A percentile compares a stretch with the other conserved stretches of the same genome.
Evolutionary conservation across 345 rosid genomes (phyloP).

Genomic region (Populus deltoides): DNA sequence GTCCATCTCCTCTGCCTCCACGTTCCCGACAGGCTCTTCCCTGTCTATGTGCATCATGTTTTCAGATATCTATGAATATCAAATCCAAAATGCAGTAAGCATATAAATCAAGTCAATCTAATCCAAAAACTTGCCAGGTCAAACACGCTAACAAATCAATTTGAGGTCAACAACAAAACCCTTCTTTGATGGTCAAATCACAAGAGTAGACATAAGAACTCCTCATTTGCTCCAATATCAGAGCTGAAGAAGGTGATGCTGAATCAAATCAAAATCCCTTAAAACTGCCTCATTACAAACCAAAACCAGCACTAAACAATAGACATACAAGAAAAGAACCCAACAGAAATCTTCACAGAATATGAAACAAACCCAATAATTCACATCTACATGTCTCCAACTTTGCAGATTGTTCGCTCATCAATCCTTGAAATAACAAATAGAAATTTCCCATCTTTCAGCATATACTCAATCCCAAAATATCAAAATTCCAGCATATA

Average conservation of each 20-base stretch:
- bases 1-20: slow-evolving; percentile 52
- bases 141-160: slow-evolving; percentile 8
- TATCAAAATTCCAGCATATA: not conserved
- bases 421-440: slow-evolving; percentile 8
- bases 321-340: slow-evolving; percentile 10
- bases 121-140: not conserved
- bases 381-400: slow-evolving; percentile 7
- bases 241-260: not conserved
- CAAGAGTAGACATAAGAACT: not conserved
- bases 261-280: not conserved
- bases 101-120: slow-evolving; percentile 2
- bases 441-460: not conserved
- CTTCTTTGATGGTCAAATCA: not conserved
- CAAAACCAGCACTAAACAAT: not conserved
- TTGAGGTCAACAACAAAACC: slow-evolving; percentile 3
- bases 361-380: not conserved
- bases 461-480: not conserved
- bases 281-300: not conserved
- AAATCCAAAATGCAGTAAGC: not conserved
- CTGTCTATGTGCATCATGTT: slow-evolving; percentile 47
- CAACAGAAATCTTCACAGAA: slow-evolving; percentile 11
- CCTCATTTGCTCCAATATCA: not conserved
- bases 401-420: slow-evolving; percentile 11
- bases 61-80: not conserved
- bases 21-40: slow-evolving; percentile 37